These are phyloP conservation scores for Paecilomyces variotii DNA, from an alignment of 2,329 filamentous ascomycete genomes.

Conservation along the genomic window DNA sequence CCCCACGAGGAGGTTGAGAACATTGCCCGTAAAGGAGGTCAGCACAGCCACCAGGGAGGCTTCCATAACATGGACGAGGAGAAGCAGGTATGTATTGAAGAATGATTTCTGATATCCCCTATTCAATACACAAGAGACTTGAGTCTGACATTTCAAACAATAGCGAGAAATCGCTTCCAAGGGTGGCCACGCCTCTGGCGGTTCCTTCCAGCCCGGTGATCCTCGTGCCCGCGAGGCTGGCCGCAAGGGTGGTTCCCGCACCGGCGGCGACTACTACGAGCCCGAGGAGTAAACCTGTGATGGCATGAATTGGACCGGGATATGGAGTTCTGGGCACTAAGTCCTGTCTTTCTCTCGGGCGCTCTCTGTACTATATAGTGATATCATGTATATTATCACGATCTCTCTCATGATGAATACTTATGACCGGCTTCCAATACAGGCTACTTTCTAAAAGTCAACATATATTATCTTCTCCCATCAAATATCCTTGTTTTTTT, in stretches of 20 bases:
- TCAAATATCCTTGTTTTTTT: too few relatives aligned
- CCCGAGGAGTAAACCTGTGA: not conserved
- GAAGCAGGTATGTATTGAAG: slow-evolving; percentile 3
- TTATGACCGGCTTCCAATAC: not conserved
- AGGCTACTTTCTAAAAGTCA: not conserved
- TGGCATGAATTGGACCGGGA: not conserved
- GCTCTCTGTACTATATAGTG: not conserved
- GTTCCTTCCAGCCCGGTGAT: slow-evolving; percentile 12
- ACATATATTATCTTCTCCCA: not conserved
- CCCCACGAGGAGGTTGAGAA: slow-evolving; percentile 42
- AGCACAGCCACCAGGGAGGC: slow-evolving; percentile 30
- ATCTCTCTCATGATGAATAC: not conserved
- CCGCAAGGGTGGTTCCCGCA: slow-evolving; percentile 5
- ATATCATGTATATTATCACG: not conserved
- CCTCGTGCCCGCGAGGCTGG: slow-evolving; percentile 9
- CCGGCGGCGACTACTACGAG: not conserved
- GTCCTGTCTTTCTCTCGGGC: not conserved
- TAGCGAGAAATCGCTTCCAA: slow-evolving; percentile 10
- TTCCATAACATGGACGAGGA: slow-evolving; percentile 22
- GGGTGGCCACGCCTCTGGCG: slow-evolving; percentile 9
- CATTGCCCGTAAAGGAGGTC: slow-evolving; percentile 44
- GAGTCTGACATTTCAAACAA: not conserved
- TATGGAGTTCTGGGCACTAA: not conserved
- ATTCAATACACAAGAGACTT: not conserved
- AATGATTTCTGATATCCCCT: not conserved